These are phyloP conservation scores for Saccharomyces cerevisiae DNA, from an alignment of 805 yeast species.

Conservation along the genomic window DNA sequence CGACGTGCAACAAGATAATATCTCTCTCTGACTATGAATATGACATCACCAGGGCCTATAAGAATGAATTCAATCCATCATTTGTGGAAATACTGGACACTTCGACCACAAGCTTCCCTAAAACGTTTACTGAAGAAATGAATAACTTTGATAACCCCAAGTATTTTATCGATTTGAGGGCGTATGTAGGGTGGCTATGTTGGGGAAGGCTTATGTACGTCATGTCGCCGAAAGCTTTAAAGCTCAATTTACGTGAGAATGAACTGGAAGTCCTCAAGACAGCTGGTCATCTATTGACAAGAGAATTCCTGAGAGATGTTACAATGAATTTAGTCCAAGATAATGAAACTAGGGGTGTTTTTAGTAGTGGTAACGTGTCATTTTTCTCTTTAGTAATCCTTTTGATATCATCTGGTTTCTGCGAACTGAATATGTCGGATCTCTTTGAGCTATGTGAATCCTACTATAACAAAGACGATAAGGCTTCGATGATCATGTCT, in stretches of 20 bases:
- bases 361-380: constrained; percentile 57
- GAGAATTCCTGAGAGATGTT: constrained; percentile 50
- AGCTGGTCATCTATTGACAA: constrained; percentile 41
- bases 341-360: constrained; percentile 59
- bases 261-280: constrained; percentile 38
- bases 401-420: constrained; percentile 38
- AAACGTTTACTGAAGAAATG: constrained; percentile 45
- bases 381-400: constrained; percentile 44
- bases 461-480: constrained; percentile 56
- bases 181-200: constrained; percentile 59
- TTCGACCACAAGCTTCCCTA: constrained; percentile 31
- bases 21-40: constrained; percentile 41
- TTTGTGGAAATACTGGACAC: constrained; percentile 40
- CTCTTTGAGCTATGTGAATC: constrained; percentile 42
- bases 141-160: constrained; percentile 37
- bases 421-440: constrained; percentile 40
- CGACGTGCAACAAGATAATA: constrained; percentile 40
- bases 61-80: constrained; percentile 36
- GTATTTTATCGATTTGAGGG: constrained; percentile 51
- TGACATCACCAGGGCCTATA: constrained; percentile 36
- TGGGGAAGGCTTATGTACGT: constrained; percentile 58
- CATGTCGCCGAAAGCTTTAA: constrained; percentile 24
- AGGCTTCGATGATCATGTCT: constrained; percentile 63
- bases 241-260: constrained; percentile 28
- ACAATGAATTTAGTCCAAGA: constrained; percentile 50